Conservation (phyloP, 176 grass and related monocot species). For the Avena sativa region DNA sequence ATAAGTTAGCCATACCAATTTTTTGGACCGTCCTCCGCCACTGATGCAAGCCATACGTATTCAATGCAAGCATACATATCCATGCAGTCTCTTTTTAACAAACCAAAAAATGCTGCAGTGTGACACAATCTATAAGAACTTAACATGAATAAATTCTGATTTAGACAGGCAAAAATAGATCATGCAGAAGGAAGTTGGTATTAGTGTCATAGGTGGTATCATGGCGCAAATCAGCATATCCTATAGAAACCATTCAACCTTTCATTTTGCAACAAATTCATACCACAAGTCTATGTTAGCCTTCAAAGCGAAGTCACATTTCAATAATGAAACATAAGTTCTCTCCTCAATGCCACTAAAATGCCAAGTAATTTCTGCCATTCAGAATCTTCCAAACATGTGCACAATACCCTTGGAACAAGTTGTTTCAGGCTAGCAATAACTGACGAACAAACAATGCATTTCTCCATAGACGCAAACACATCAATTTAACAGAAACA, state of each 20-base stretch:
- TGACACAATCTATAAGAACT: not conserved
- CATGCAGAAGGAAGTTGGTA: not conserved
- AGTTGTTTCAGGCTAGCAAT: not conserved
- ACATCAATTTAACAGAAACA: constrained; percentile 17
- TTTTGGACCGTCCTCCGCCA: too few species aligned
- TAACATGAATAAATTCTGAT: not conserved
- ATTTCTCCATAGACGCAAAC: not conserved
- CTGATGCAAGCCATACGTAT: not conserved
- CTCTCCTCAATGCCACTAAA: constrained; percentile 16
- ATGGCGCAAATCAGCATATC: not conserved
- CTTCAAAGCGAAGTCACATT: not conserved
- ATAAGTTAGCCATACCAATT: too few species aligned
- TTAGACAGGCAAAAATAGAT: not conserved
- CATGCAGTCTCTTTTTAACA: not conserved
- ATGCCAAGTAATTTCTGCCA: not conserved
- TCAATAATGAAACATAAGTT: constrained; percentile 6
- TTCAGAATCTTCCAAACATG: not conserved
- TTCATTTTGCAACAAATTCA: constrained; percentile 33
- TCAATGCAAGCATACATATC: not conserved
- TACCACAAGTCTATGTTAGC: not conserved
- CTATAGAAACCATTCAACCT: not conserved
- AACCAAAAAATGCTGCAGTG: not conserved
- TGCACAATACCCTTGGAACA: not conserved
- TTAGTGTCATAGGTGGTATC: not conserved
- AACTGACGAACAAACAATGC: not conserved